Conservation (phyloP, 495 filamentous ascomycete species). For the Neurospora sp. region DNA sequence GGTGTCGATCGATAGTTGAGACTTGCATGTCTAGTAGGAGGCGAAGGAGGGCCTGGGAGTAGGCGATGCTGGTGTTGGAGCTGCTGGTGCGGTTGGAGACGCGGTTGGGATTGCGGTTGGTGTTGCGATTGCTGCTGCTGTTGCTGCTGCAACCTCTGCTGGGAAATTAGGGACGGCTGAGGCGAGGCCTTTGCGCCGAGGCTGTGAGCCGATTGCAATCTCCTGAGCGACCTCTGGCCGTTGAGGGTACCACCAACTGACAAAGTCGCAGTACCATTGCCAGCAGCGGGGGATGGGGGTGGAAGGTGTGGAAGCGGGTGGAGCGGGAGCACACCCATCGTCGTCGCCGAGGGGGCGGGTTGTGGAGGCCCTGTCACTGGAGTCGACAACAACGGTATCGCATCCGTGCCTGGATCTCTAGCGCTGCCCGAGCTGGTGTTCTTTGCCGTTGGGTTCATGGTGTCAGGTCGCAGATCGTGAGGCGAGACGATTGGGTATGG, state of each 20-base stretch:
- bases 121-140: constrained; percentile 18
- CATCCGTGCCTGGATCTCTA: not conserved
- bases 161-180: constrained; percentile 41
- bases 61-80: constrained; percentile 3
- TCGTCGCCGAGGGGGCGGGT: constrained; percentile 12
- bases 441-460: not conserved
- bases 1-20: constrained; percentile 32
- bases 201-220: constrained; percentile 47
- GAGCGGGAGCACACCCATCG: constrained; percentile 15
- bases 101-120: constrained; percentile 7
- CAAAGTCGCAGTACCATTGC: not conserved
- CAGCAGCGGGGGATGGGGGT: not conserved
- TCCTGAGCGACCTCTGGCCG: constrained; percentile 38
- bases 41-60: constrained; percentile 3
- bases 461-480: not conserved
- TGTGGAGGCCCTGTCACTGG: constrained; percentile 8
- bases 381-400: not conserved
- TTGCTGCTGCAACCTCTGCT: constrained; percentile 33
- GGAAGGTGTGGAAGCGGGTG: constrained; percentile 18
- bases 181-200: constrained; percentile 33
- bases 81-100: constrained; percentile 1
- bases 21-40: constrained; percentile 24
- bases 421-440: not conserved
- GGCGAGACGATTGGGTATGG: not conserved
- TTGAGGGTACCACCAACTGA: not conserved